Conservation (phyloP, 148 eudicot species). For the Amaranthus cruentus region DNA sequence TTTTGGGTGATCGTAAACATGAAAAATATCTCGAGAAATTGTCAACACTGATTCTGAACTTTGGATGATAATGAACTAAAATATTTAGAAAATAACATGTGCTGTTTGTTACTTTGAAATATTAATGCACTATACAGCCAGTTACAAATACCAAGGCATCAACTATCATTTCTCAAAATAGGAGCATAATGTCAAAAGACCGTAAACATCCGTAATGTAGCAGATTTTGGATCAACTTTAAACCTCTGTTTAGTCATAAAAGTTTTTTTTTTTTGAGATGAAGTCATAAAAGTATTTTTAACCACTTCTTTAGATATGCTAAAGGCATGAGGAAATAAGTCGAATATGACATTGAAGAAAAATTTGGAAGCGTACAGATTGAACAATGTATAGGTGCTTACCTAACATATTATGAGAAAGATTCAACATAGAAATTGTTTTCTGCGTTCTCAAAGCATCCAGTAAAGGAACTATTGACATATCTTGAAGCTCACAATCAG, state of each 20-base stretch:
- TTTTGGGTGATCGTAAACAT: not conserved
- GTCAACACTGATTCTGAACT: constrained; percentile 1
- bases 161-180: no score
- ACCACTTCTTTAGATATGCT: not conserved
- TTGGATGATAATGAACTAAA: no score
- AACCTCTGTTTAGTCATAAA: not conserved
- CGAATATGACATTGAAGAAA: not conserved
- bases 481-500: constrained; percentile 80
- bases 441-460: constrained; percentile 72
- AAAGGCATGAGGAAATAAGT: not conserved
- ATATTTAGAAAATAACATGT: no score
- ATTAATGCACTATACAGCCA: no score
- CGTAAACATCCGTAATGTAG: no score
- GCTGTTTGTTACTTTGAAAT: no score
- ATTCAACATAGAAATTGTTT: constrained; percentile 63
- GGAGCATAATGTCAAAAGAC: no score
- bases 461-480: constrained; percentile 70
- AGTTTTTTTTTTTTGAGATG: not conserved
- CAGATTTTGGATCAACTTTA: not conserved
- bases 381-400: constrained; percentile 19
- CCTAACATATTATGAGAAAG: constrained; percentile 91
- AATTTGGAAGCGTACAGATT: not conserved
- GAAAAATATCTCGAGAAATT: not conserved
- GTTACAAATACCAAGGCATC: no score
- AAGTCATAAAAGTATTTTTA: not conserved